Evolutionary conservation across 495 filamentous ascomycete genomes (phyloP).

Genomic region (Neurospora africana): DNA sequence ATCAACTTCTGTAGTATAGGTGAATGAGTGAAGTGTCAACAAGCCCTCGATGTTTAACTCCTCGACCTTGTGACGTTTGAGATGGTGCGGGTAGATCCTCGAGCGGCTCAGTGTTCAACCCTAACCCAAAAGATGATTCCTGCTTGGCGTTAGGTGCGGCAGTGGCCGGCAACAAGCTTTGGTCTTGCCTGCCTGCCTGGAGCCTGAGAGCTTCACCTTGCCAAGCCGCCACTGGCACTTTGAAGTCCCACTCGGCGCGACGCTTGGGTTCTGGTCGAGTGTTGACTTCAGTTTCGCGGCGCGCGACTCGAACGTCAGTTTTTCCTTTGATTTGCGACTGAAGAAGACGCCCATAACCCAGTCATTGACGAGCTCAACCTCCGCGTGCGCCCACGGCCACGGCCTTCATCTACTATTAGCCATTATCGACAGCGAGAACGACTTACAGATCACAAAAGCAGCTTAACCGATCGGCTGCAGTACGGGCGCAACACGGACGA

Average conservation of each 20-base stretch:
- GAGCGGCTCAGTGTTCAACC: background rate
- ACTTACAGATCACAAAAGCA: background rate
- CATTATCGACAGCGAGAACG: background rate
- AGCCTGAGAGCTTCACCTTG: background rate
- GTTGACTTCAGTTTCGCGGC: slow-evolving; percentile 12
- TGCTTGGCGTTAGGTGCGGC: background rate
- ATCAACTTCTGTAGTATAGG: background rate
- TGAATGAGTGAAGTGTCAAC: background rate
- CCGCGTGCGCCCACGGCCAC: slow-evolving; percentile 6
- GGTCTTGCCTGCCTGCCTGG: background rate
- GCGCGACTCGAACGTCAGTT: background rate
- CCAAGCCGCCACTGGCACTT: background rate
- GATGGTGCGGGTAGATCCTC: background rate
- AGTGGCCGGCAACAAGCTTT: background rate
- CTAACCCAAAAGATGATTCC: background rate
- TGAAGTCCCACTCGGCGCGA: background rate
- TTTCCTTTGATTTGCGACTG: slow-evolving; percentile 5
- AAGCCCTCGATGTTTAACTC: background rate
- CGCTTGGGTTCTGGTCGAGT: slow-evolving; percentile 7
- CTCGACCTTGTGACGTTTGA: background rate
- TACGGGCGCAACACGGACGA: background rate
- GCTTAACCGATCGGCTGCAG: background rate
- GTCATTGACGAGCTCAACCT: background rate
- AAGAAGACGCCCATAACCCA: background rate
- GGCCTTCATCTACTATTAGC: slow-evolving; percentile 8